Conservation (phyloP, 495 filamentous ascomycete genomes). For the Tuber magnatum region DNA sequence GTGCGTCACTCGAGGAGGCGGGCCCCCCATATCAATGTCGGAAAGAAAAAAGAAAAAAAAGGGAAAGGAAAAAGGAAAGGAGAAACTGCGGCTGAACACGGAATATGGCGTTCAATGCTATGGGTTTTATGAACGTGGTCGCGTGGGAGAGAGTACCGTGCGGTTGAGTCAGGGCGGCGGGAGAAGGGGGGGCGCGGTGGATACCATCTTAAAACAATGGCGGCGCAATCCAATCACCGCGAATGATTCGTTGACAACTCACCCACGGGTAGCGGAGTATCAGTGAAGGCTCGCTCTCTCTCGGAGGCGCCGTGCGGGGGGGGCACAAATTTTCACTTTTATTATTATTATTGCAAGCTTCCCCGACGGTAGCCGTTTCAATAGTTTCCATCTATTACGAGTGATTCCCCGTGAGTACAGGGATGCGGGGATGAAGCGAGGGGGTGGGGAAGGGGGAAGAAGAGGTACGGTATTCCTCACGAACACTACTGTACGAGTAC, state of each 20-base stretch:
- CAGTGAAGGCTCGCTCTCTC: not conserved
- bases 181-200: not conserved
- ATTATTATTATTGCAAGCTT: not conserved
- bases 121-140: not conserved
- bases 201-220: not conserved
- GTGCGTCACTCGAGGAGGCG: not conserved
- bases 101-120: not conserved
- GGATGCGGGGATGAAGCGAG: not conserved
- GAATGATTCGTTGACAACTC: not conserved
- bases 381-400: constrained; percentile 3
- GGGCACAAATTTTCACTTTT: not conserved
- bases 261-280: not conserved
- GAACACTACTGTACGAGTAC: too few relatives aligned
- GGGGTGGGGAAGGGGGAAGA: not conserved
- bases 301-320: not conserved
- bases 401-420: not conserved
- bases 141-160: not conserved
- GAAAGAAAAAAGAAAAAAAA: not conserved
- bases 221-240: not conserved
- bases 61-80: not conserved
- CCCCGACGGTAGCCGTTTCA: not conserved
- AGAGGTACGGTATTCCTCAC: not conserved
- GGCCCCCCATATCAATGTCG: not conserved
- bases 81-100: constrained; percentile 1
- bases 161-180: not conserved